Evolutionary conservation across 2,329 filamentous ascomycete species (phyloP).

Genomic region (Epichloe uncinata): DNA sequence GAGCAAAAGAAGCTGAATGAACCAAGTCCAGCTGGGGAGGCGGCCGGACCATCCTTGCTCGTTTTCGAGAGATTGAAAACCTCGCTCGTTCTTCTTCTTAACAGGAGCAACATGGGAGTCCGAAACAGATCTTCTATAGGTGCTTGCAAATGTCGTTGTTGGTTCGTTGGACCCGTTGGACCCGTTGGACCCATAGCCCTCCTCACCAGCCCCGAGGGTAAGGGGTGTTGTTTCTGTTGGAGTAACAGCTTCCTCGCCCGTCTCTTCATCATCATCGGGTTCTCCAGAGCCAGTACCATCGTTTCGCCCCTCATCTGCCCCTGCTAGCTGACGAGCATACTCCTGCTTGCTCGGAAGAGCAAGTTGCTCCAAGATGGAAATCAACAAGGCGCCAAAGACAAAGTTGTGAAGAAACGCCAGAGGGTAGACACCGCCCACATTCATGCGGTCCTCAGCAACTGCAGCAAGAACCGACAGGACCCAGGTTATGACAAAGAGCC

Average conservation of each 20-base stretch:
- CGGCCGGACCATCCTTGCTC: slow-evolving; percentile 80
- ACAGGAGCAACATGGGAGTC: slow-evolving; percentile 13
- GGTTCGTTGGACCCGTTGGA: slow-evolving; percentile 20
- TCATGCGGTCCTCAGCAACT: slow-evolving; percentile 60
- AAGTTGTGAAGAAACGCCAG: slow-evolving; percentile 68
- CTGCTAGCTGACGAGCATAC: slow-evolving; percentile 48
- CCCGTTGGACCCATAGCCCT: slow-evolving; percentile 21
- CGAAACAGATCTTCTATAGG: slow-evolving; percentile 36
- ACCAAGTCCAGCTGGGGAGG: slow-evolving; percentile 75
- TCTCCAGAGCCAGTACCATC: slow-evolving; percentile 17
- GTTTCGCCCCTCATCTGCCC: slow-evolving; percentile 29
- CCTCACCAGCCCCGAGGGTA: slow-evolving; percentile 31
- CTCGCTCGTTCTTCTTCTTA: slow-evolving; percentile 10
- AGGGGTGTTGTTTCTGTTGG: slow-evolving; percentile 43
- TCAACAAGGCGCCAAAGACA: slow-evolving; percentile 58
- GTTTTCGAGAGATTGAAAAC: slow-evolving; percentile 39
- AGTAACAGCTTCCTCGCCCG: slow-evolving; percentile 14
- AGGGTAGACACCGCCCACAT: slow-evolving; percentile 66
- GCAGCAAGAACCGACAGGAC: slow-evolving; percentile 56
- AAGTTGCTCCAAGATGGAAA: slow-evolving; percentile 72
- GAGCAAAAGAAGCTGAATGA: slow-evolving; percentile 70
- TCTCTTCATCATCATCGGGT: slow-evolving; percentile 3
- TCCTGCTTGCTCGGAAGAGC: slow-evolving; percentile 57
- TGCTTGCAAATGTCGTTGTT: slow-evolving; percentile 39
- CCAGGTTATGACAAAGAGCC: slow-evolving; percentile 72